Evolutionary conservation across 441 rosid genomes (phyloP).

Genomic region (Arabidopsis lyrata): DNA sequence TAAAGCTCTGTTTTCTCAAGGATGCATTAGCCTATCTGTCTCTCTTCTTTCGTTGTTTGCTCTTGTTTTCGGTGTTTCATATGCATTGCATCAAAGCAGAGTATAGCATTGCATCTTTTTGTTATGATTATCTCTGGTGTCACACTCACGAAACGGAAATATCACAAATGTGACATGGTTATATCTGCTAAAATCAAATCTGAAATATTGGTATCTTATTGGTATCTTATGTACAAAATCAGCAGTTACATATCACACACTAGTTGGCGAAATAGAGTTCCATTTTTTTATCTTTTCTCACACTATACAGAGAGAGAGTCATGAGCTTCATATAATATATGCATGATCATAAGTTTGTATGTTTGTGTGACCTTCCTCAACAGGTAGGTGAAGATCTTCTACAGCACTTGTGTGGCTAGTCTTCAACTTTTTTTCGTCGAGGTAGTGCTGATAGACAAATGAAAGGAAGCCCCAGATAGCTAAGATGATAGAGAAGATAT

Average conservation of each 20-base stretch:
- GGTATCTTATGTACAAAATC: slow-evolving; percentile 15
- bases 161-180: too few relatives aligned
- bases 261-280: slow-evolving; percentile 8
- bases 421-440: slow-evolving; percentile 45
- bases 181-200: too few relatives aligned
- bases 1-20: not conserved
- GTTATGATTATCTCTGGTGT: too few relatives aligned
- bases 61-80: not conserved
- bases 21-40: not conserved
- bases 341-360: slow-evolving; percentile 4
- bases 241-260: not conserved
- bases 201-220: too few relatives aligned
- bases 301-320: not conserved
- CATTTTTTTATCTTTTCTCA: not conserved
- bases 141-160: too few relatives aligned
- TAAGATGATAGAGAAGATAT: slow-evolving; percentile 53
- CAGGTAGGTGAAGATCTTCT: slow-evolving; percentile 4
- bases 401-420: not conserved
- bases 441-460: slow-evolving; percentile 54
- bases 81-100: too few relatives aligned
- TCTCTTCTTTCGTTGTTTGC: not conserved
- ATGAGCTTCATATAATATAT: not conserved
- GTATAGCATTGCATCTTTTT: too few relatives aligned
- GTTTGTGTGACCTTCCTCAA: slow-evolving; percentile 26
- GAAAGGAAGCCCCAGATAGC: slow-evolving; percentile 56